Percentiles rank a stretch among this genome's conserved stretches.
These are phyloP conservation scores for Aegilops tauschii DNA, from an alignment of 176 grass and related monocot species.

Conservation along the genomic window DNA sequence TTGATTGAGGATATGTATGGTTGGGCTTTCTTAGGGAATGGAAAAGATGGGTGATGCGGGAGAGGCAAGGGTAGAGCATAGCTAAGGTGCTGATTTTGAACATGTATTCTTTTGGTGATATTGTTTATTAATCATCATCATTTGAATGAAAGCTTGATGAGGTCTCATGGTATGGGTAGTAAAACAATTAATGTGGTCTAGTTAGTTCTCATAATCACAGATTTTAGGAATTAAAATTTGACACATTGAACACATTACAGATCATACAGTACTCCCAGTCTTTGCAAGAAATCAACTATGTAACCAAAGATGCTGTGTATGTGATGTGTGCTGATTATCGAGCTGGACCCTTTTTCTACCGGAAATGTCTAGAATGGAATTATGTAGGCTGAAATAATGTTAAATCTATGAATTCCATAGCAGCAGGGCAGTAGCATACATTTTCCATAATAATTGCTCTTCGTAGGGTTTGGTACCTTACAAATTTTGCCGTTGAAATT, in stretches of 20 bases:
- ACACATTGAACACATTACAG: background rate
- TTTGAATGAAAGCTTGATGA: background rate
- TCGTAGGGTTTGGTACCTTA: background rate
- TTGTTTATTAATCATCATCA: conserved; percentile 7
- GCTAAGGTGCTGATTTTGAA: conserved; percentile 39
- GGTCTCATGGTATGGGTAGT: background rate
- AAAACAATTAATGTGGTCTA: background rate
- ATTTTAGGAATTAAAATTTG: background rate
- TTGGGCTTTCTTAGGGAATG: conserved; percentile 70
- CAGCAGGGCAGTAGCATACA: background rate
- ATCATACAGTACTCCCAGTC: background rate
- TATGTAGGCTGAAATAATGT: background rate
- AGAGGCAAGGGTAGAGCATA: conserved; percentile 39
- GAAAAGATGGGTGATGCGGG: conserved; percentile 75
- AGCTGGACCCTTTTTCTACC: no score
- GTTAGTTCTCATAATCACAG: background rate
- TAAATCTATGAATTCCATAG: background rate
- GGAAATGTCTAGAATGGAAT: background rate
- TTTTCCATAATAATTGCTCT: background rate
- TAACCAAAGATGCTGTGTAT: background rate
- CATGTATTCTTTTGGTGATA: conserved; percentile 37
- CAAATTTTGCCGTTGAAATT: background rate
- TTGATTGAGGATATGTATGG: conserved; percentile 44
- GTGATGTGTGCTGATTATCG: background rate
- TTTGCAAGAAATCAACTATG: background rate